Percentiles rank a stretch among this genome's conserved stretches.
Conservation (phyloP, 164 flowering plant genomes). For the grape (Vitis vinifera) region ASM3070453v1 NC_081805.1:24250501-24251000, state of each 20-base stretch:
- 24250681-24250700: slow-evolving; percentile 78
- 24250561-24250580: no score
- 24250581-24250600: no score
- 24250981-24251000: background rate
- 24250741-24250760: slow-evolving; percentile 84
- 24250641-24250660: slow-evolving; percentile 32
- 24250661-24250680: slow-evolving; percentile 82
- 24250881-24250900: slow-evolving; percentile 15
- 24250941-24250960: slow-evolving; percentile 5
- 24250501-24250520: no score
- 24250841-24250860: background rate
- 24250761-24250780: slow-evolving; percentile 90
- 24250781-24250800: slow-evolving; percentile 67
- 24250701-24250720: slow-evolving; percentile 92
- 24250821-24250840: background rate
- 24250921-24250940: slow-evolving; percentile 4
- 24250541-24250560: no score
- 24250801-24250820: slow-evolving; percentile 2
- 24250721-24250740: slow-evolving; percentile 97
- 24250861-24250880: background rate
- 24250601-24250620: background rate
- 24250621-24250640: background rate
- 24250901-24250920: slow-evolving; percentile 99
- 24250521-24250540: no score
- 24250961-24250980: background rate